Evolutionary conservation across 1,284 basidiomycete genomes (phyloP).

Genomic region (Thecaphora thlaspeos): DNA sequence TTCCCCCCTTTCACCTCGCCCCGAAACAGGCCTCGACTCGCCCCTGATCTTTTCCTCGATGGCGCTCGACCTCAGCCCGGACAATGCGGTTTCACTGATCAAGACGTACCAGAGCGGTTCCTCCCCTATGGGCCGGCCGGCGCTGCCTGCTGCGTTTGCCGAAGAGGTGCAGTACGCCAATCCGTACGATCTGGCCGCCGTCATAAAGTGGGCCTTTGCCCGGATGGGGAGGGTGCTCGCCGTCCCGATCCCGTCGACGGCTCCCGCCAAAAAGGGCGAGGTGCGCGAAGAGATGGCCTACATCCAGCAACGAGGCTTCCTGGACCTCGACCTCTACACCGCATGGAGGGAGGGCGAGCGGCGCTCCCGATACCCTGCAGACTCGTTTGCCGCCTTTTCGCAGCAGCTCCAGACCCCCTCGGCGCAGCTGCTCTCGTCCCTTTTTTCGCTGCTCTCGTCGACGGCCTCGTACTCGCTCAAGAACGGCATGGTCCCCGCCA

Average conservation of each 20-base stretch:
- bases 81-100: slow-evolving; percentile 41
- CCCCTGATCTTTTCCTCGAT: slow-evolving; percentile 55
- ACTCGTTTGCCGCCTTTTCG: slow-evolving; percentile 35
- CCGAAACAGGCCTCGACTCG: slow-evolving; percentile 37
- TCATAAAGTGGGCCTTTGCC: slow-evolving; percentile 57
- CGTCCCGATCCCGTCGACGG: slow-evolving; percentile 25
- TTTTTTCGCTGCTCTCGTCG: slow-evolving; percentile 53
- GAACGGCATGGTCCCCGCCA: slow-evolving; percentile 56
- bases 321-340: slow-evolving; percentile 48
- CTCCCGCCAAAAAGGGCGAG: slow-evolving; percentile 26
- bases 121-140: slow-evolving; percentile 1
- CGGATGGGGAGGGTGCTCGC: slow-evolving; percentile 51
- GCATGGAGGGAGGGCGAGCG: slow-evolving; percentile 50
- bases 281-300: slow-evolving; percentile 47
- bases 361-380: slow-evolving; percentile 21
- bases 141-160: slow-evolving; percentile 18
- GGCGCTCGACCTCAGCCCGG: slow-evolving; percentile 50
- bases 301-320: slow-evolving; percentile 53
- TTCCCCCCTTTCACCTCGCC: not conserved
- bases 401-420: slow-evolving; percentile 23
- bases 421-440: slow-evolving; percentile 35
- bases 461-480: slow-evolving; percentile 51
- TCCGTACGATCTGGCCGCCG: slow-evolving; percentile 50
- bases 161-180: slow-evolving; percentile 51
- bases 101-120: slow-evolving; percentile 14